Percentiles rank a stretch among this genome's conserved stretches.
Evolutionary conservation across 352 stramenopile genomes (phyloP).

Genomic region (Pythium coloratum): DNA sequence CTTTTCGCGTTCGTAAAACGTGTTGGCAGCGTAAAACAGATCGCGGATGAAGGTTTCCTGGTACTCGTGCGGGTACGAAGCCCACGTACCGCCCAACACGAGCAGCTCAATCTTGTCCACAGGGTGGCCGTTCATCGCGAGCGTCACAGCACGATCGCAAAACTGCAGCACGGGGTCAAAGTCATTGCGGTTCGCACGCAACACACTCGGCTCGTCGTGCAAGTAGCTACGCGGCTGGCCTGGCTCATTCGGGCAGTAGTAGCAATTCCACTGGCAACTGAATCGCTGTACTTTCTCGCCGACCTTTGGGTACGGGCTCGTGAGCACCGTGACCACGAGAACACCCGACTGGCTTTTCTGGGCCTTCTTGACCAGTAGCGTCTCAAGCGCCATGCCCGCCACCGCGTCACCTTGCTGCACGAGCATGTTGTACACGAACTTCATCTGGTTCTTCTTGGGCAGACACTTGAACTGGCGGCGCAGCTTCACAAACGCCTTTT

Average conservation of each 20-base stretch:
- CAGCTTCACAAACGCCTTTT: slow-evolving; percentile 84
- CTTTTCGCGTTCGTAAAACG: slow-evolving; percentile 81
- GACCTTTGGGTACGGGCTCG: slow-evolving; percentile 86
- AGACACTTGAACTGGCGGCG: slow-evolving; percentile 87
- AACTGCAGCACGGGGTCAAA: slow-evolving; percentile 93
- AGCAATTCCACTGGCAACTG: slow-evolving; percentile 95
- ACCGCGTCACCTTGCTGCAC: slow-evolving; percentile 60
- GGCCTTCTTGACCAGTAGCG: slow-evolving; percentile 87
- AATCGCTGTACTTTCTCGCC: slow-evolving; percentile 83
- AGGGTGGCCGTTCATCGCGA: slow-evolving; percentile 91
- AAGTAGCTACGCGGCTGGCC: slow-evolving; percentile 91
- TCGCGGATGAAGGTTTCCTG: slow-evolving; percentile 92
- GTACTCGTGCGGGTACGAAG: slow-evolving; percentile 90
- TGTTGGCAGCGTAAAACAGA: slow-evolving; percentile 93
- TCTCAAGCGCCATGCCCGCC: slow-evolving; percentile 58
- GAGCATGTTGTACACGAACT: slow-evolving; percentile 80
- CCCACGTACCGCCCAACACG: slow-evolving; percentile 91
- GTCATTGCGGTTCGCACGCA: slow-evolving; percentile 90
- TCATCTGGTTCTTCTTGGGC: slow-evolving; percentile 91
- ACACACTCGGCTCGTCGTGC: slow-evolving; percentile 91
- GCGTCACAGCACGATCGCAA: slow-evolving; percentile 86
- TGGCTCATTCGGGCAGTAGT: slow-evolving; percentile 94
- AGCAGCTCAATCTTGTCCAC: slow-evolving; percentile 93
- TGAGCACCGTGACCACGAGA: slow-evolving; percentile 91
- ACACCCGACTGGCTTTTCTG: slow-evolving; percentile 90